Evolutionary conservation across 2,329 filamentous ascomycete species (phyloP).

Genomic region (Aureobasidium mangrovei): DNA sequence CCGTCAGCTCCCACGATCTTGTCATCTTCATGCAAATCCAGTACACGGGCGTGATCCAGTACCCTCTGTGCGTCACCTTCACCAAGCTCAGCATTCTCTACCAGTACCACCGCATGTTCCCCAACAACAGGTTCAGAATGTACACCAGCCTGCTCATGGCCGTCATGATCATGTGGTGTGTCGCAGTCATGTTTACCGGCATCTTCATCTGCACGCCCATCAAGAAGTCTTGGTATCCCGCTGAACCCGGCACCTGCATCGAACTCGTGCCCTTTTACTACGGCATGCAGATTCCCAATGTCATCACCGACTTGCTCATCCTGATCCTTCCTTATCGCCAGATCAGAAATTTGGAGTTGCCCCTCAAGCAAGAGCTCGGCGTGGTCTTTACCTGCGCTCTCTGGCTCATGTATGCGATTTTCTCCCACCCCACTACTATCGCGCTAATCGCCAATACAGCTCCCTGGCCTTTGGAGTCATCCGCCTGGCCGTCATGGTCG

Average conservation of each 20-base stretch:
- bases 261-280: slow-evolving; percentile 17
- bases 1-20: slow-evolving; percentile 1
- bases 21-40: slow-evolving; percentile 14
- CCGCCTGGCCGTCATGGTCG: slow-evolving; percentile 15
- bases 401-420: slow-evolving; percentile 5
- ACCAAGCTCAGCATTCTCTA: slow-evolving; percentile 17
- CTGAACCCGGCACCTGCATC: slow-evolving; percentile 8
- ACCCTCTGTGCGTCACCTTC: slow-evolving; percentile 16
- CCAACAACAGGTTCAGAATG: slow-evolving; percentile 12
- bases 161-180: slow-evolving; percentile 15
- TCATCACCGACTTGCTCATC: slow-evolving; percentile 17
- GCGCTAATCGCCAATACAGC: background rate
- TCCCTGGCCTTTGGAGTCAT: slow-evolving; percentile 15
- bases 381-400: background rate
- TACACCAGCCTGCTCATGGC: slow-evolving; percentile 11
- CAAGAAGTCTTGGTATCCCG: slow-evolving; percentile 12
- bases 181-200: slow-evolving; percentile 13
- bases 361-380: slow-evolving; percentile 12
- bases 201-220: slow-evolving; percentile 16
- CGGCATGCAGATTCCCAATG: slow-evolving; percentile 18
- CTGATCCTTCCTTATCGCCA: slow-evolving; percentile 15
- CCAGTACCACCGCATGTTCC: slow-evolving; percentile 18
- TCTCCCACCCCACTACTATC: background rate
- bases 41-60: slow-evolving; percentile 15
- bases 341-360: slow-evolving; percentile 9